These are phyloP conservation scores for Striga hermonthica DNA, from an alignment of 305 asterid species.

Conservation along the genomic window DNA sequence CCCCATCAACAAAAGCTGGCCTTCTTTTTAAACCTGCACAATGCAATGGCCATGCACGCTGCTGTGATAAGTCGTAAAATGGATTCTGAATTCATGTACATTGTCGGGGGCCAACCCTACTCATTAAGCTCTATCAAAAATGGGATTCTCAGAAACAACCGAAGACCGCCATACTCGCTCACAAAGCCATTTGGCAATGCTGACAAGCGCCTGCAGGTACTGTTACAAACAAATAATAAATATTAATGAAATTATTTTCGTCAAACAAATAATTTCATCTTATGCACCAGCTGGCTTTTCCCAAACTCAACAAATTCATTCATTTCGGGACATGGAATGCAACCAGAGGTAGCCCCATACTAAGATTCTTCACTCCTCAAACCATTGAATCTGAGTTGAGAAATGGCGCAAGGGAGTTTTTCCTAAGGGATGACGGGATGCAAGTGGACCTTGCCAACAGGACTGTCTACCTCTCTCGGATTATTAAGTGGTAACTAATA, in stretches of 20 bases:
- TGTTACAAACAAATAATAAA: background rate
- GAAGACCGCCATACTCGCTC: conserved; percentile 74
- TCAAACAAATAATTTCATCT: background rate
- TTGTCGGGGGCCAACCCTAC: conserved; percentile 71
- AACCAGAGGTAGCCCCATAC: conserved; percentile 77
- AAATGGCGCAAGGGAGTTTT: conserved; percentile 68
- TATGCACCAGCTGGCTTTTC: conserved; percentile 60
- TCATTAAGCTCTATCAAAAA: conserved; percentile 64
- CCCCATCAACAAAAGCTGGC: conserved; percentile 67
- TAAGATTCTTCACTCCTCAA: conserved; percentile 58
- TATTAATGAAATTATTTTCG: too few species aligned
- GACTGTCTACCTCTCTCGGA: conserved; percentile 58
- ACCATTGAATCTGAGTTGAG: conserved; percentile 65
- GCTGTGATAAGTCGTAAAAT: conserved; percentile 79
- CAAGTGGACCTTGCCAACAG: conserved; percentile 77
- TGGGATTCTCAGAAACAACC: conserved; percentile 80
- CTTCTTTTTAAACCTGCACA: conserved; percentile 83
- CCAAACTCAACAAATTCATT: conserved; percentile 56
- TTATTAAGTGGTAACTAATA: conserved; percentile 63
- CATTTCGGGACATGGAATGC: conserved; percentile 86
- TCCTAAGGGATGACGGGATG: conserved; percentile 72
- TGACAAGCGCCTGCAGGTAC: conserved; percentile 81
- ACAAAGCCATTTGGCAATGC: conserved; percentile 64
- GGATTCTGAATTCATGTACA: conserved; percentile 75
- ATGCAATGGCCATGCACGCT: conserved; percentile 87